Base-by-base conservation (phyloP, 2,329 filamentous ascomycete species). In the Sporothrix pseudoabietina region DNA sequence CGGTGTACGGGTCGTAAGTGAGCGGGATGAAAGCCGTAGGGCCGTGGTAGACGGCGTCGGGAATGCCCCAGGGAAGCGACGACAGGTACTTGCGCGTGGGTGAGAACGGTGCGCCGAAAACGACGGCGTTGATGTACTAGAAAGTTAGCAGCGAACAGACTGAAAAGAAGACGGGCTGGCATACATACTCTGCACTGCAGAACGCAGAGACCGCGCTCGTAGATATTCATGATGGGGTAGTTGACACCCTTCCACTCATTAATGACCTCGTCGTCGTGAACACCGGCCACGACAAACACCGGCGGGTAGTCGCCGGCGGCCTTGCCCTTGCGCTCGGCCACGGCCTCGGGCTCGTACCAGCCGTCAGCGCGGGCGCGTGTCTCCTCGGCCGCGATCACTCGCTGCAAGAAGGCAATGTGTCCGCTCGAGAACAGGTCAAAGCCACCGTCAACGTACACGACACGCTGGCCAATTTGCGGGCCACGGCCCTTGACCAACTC, bases 181-280 rank as follows among this genome's bases (percentile, higher is more conserved):
- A 3, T 7, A 54, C 88, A 78, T 85, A 95, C 93, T 82, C 92
- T 92, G 85, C 96, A 99, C 80, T 99, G 96, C 75, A 98, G 85
- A 41, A 98, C 95, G 80, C 96, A 99, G 30, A 99, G 89, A 1
- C 94, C 94, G 57, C 96, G 91, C 85, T 99, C 96, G 79, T 95
- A 97, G 73, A 97, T 94, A 84, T 98, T 99, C 96, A 99, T 99
- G 83, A 99, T 98, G 35, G 96, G 96, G 80, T 98, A 99, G 84
- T 99, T 99, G 78, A 98, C 87, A 49, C 96, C 95, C 83, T 98
- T 98, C 92, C 94, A 97, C 78, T 91, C 86, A 82, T 99, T 99
- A 82, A 99, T 97, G 74, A 97, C 94, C 76, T 92, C 90, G 81
- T 99, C 96, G 78, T 97, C 93, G 82, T 99, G 96, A 32, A 99